Evolutionary conservation across 2,329 filamentous ascomycete genomes (phyloP).

Genomic region (Conoideocrella luteorostrata): DNA sequence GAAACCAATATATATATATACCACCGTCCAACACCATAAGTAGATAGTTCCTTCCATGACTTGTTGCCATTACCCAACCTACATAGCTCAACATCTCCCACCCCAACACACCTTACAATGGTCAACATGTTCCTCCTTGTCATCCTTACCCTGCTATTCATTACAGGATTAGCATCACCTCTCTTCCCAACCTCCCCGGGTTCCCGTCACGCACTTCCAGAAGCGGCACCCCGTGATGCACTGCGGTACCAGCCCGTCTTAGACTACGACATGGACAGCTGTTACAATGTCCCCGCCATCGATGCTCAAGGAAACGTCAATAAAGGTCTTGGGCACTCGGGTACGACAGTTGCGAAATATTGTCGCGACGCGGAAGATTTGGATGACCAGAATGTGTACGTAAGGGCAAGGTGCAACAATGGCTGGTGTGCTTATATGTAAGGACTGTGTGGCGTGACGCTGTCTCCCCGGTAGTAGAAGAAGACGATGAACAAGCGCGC

Average conservation of each 20-base stretch:
- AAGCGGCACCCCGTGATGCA: slow-evolving; percentile 4
- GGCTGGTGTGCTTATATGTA: slow-evolving; percentile 20
- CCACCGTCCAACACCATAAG: no score
- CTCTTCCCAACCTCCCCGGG: background rate
- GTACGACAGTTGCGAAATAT: slow-evolving; percentile 1
- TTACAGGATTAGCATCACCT: no score
- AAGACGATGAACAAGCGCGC: no score
- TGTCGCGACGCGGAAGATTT: slow-evolving; percentile 14
- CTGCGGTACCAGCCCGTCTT: slow-evolving; percentile 10
- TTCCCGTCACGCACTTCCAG: slow-evolving; percentile 1
- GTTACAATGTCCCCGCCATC: slow-evolving; percentile 24
- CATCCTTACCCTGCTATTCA: no score
- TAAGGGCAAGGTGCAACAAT: slow-evolving; percentile 17
- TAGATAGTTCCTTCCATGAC: no score
- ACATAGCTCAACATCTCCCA: no score
- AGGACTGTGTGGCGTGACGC: slow-evolving; percentile 8
- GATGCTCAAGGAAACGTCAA: slow-evolving; percentile 23
- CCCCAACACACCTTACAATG: no score
- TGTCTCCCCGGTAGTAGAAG: no score
- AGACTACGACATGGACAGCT: slow-evolving; percentile 13
- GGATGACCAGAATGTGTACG: slow-evolving; percentile 19
- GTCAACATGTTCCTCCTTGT: no score
- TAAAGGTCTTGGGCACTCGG: slow-evolving; percentile 16
- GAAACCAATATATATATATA: no score
- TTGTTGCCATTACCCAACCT: no score